Base-by-base conservation (phyloP, 352 stramenopile species). In the Phytophthora citrophthora region DNA sequence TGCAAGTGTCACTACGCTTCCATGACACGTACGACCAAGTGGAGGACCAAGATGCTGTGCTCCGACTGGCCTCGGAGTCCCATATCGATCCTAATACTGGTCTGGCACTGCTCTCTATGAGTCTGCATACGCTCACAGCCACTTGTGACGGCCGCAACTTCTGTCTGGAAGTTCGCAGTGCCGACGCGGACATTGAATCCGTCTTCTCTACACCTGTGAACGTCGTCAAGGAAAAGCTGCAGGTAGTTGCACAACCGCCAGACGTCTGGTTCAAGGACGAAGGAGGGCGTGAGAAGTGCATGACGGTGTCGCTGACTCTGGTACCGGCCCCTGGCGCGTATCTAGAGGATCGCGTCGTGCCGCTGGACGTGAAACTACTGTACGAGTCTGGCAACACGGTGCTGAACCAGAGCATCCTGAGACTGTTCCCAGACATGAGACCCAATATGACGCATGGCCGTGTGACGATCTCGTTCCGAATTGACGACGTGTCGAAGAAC, bases 401-500 rank as follows among this genome's bases (percentile, higher is more conserved):
- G 40, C 63, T 88, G 8, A 98, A 98, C 54, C 83, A 98, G 71
- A 82, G 93, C 45, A 97, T 98, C 49, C 64, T 99, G 44, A 80
- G 93, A 41, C 70, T 96, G 7, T 96, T 88, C 47, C 88, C 79
- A 31, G 90, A 91, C 63, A 96, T 87, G 68, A 79, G 77, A 34
- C 93, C 81, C 43, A 97, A 91, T 63, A 97, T 97, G 79, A 83
- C 80, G 36, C 80, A 86, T 39, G 93, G 91, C 16, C 84, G 82
- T 18, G 84, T 84, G 8, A 84, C 73, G n/a, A 77, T 99, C 36
- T 90, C 88, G n/a, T 96, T 98, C 65, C 90, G 96, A 26, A 97
- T 99, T 48, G 93, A 99, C 64, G 96, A 99, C 68, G 94, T 99
- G 41, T 98, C 89, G 16, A 99, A 99, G 79, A 99, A 99, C 81